A percentile compares a stretch with the other conserved stretches of the same genome.
Conservation (phyloP, 768 basidiomycete genomes). For the Termitomyces sp. region DNA sequence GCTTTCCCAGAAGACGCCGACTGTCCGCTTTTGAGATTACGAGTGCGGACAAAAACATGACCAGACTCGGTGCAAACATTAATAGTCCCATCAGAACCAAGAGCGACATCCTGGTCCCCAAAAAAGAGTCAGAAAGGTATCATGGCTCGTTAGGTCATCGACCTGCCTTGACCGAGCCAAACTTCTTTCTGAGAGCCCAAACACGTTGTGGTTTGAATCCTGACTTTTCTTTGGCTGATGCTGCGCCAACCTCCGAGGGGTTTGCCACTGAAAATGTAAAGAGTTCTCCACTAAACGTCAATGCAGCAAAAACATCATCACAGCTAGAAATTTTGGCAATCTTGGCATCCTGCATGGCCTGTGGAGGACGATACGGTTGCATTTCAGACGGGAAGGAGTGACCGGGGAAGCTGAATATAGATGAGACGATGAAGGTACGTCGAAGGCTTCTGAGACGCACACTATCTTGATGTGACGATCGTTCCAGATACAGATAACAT, state of each 20-base stretch:
- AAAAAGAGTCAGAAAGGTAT: conserved; percentile 1
- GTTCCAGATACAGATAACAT: conserved; percentile 83
- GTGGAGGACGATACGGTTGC: conserved; percentile 78
- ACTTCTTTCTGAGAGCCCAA: conserved; percentile 87
- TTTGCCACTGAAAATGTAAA: conserved; percentile 69
- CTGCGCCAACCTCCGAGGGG: conserved; percentile 30
- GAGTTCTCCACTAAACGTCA: conserved; percentile 87
- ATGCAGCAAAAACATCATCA: conserved; percentile 78
- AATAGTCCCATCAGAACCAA: conserved; percentile 84
- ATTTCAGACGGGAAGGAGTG: conserved; percentile 78
- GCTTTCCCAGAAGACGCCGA: conserved; percentile 38
- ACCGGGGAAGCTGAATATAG: conserved; percentile 60
- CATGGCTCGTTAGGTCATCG: conserved; percentile 2
- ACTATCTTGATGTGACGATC: conserved; percentile 73
- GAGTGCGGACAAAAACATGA: conserved; percentile 84
- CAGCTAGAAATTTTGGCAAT: conserved; percentile 80
- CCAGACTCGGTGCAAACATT: conserved; percentile 94
- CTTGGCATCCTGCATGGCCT: conserved; percentile 62
- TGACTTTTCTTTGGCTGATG: conserved; percentile 27
- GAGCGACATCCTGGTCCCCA: conserved; percentile 70
- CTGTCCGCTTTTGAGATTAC: conserved; percentile 39
- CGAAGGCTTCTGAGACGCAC: conserved; percentile 33
- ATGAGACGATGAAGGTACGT: background rate
- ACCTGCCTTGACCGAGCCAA: conserved; percentile 75
- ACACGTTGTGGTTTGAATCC: conserved; percentile 81